Evolutionary conservation across 2,329 filamentous ascomycete species (phyloP).

Genomic region (Ophiosphaerella korrae): DNA sequence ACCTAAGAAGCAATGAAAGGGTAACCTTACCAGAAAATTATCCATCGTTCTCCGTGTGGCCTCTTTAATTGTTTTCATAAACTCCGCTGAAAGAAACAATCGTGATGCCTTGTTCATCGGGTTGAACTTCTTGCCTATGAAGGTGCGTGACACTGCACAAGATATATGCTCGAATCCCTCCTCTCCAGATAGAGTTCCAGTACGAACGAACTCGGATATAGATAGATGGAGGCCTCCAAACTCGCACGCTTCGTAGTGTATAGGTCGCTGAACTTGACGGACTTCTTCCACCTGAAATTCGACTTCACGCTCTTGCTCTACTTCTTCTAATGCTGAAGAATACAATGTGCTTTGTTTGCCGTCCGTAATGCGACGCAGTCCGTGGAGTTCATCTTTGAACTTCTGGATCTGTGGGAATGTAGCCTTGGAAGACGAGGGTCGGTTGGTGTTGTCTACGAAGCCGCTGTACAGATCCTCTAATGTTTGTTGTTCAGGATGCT

Average conservation of each 20-base stretch:
- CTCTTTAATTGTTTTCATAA: conserved; percentile 51
- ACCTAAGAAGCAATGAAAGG: conserved; percentile 48
- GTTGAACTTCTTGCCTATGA: too few species aligned
- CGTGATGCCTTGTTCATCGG: conserved; percentile 16
- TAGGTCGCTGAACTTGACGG: conserved; percentile 57
- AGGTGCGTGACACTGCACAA: too few species aligned
- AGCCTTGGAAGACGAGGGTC: conserved; percentile 21
- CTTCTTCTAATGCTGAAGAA: conserved; percentile 61
- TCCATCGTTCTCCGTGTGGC: conserved; percentile 44
- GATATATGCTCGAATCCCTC: too few species aligned
- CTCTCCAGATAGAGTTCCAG: too few species aligned
- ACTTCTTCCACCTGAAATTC: conserved; percentile 62
- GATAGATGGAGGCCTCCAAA: conserved; percentile 56
- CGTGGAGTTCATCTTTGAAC: too few species aligned
- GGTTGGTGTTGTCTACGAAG: conserved; percentile 1
- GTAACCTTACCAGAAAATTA: conserved; percentile 46
- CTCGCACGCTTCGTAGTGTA: conserved; percentile 44
- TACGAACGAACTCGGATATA: conserved; percentile 30
- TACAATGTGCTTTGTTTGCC: conserved; percentile 27
- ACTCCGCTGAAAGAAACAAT: conserved; percentile 53
- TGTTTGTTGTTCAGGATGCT: conserved; percentile 60
- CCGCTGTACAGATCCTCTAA: conserved; percentile 61
- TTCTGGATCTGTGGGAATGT: too few species aligned
- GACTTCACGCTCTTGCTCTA: conserved; percentile 62
- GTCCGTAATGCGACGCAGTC: too few species aligned